Evolutionary conservation across 1,284 basidiomycete genomes (phyloP), one percentile per base, ranked within the genome.

Genomic region (Ganoderma sp.): DNA sequence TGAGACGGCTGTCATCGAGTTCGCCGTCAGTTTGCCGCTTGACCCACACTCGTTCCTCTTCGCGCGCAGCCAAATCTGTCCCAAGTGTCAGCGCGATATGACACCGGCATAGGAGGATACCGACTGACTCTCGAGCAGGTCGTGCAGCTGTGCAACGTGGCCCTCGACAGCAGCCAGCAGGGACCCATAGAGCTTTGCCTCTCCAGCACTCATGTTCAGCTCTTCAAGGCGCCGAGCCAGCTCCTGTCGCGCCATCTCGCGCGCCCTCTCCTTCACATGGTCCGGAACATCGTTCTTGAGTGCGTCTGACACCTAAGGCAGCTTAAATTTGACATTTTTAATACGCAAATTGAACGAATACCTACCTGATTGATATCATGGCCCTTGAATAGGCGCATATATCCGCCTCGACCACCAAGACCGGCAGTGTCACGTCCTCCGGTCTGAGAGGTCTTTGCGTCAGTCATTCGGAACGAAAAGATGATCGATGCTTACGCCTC

Each of bases 1-100:
- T 88, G 63, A 90, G 74, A n/a, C 88, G 82, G 69, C 82, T 86
- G 74, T 90, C 88, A 69, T 90, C 89, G 4, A 90, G 80, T 73
- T 90, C 89, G 34, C 89, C 89, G 73, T 90, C 89, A 0, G 86
- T 89, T 76, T 89, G 88, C 4, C 88, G 84, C 75, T 89, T 90
- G 22, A 90, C 80, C 88, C 88, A 90, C 3, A 90, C 84, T 9
- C 88, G 84, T 71, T 90, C 88, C 73, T 90, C 88, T 72, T 90
- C 88, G 68, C 86, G 88, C 0, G 88, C 87, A 12, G 87, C 82
- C 25, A 90, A 83, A 74, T 90, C 88, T 90, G 72, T 48, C 12
- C 50, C 43, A 45, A 57, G 9, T 9, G 19, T 64, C 52, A 64
- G 41, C 41, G 28, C 0, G 43, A 42, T 41, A 15, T 6, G 2